phyloP scores from a whole-genome alignment of 192 early-diverging fungal genomes.

The Coemansia sp. region DNA sequence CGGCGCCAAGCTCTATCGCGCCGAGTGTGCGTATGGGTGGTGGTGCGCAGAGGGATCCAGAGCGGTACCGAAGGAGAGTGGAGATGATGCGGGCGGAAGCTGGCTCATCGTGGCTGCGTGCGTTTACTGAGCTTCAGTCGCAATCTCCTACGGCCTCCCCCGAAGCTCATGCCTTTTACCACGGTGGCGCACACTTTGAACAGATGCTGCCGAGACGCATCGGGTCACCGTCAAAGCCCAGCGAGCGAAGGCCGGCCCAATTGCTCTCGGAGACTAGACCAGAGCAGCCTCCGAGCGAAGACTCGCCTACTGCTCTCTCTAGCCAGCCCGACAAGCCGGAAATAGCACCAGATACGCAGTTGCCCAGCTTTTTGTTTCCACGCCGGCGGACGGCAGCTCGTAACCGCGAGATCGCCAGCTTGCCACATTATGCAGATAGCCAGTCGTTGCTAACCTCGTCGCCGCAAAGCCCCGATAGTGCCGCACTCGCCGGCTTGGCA shows the following conservation, averaged over 20 bases:
- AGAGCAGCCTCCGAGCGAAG: neutral
- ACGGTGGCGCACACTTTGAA: constrained; percentile 20
- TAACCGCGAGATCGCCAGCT: constrained; percentile 28
- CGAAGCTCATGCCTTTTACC: neutral
- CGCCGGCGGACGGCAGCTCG: constrained; percentile 23
- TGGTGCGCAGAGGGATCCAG: constrained; percentile 34
- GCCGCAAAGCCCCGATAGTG: neutral
- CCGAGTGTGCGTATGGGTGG: constrained; percentile 27
- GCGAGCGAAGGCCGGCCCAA: neutral
- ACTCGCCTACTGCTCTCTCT: neutral
- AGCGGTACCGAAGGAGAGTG: constrained; percentile 49
- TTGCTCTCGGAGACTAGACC: neutral
- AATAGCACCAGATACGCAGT: constrained; percentile 22
- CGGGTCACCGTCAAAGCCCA: constrained; percentile 3
- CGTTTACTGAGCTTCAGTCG: constrained; percentile 52
- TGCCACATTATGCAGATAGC: constrained; percentile 35
- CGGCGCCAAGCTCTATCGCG: constrained; percentile 20
- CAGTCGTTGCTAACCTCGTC: neutral
- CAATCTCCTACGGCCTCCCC: constrained; percentile 24
- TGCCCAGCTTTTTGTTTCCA: constrained; percentile 53
- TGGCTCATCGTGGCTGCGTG: constrained; percentile 52
- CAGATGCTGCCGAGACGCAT: constrained; percentile 7
- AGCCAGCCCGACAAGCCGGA: neutral
- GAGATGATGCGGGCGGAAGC: constrained; percentile 59
- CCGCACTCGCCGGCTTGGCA: neutral